Evolutionary conservation across 1,284 basidiomycete genomes (phyloP).

Genomic region (Volvariella volvacea): DNA sequence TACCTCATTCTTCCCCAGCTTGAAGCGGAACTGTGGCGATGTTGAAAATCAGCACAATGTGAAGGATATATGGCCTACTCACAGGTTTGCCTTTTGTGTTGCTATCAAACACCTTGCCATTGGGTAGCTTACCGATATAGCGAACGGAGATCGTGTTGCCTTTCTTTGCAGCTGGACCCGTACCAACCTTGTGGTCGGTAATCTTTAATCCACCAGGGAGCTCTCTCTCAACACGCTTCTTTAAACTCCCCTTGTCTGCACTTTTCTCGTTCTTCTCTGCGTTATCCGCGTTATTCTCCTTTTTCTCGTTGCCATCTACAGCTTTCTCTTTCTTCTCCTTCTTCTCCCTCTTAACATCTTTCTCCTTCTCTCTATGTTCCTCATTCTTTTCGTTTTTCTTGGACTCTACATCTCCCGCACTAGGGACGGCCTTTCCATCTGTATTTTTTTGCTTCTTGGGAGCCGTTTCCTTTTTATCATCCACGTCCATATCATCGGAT

Average conservation of each 20-base stretch:
- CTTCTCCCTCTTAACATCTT: conserved; percentile 24
- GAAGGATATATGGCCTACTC: conserved; percentile 15
- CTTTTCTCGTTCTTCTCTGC: conserved; percentile 35
- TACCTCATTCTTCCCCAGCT: conserved; percentile 83
- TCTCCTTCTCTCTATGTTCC: conserved; percentile 27
- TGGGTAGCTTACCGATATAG: conserved; percentile 83
- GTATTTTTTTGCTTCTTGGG: conserved; percentile 72
- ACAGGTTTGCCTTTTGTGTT: conserved; percentile 87
- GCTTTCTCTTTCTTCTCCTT: conserved; percentile 23
- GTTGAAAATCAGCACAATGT: conserved; percentile 3
- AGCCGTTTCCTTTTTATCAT: conserved; percentile 58
- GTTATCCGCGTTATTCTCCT: conserved; percentile 27
- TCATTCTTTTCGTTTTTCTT: conserved; percentile 27
- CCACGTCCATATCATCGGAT: conserved; percentile 42
- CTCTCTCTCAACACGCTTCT: conserved; percentile 37
- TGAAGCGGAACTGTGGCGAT: conserved; percentile 68
- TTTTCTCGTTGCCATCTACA: conserved; percentile 16
- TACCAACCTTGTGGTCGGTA: conserved; percentile 73
- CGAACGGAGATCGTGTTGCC: conserved; percentile 84
- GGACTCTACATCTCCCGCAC: conserved; percentile 24
- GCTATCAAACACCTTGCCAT: conserved; percentile 85
- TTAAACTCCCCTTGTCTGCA: conserved; percentile 45
- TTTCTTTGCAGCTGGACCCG: conserved; percentile 79
- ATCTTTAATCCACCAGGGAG: conserved; percentile 75
- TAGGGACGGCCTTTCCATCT: conserved; percentile 44